Evolutionary conservation across 1,139 yeast genomes (phyloP), one percentile per base, ranked within the genome.

Genomic region (Yamadazyma aaseri): DNA sequence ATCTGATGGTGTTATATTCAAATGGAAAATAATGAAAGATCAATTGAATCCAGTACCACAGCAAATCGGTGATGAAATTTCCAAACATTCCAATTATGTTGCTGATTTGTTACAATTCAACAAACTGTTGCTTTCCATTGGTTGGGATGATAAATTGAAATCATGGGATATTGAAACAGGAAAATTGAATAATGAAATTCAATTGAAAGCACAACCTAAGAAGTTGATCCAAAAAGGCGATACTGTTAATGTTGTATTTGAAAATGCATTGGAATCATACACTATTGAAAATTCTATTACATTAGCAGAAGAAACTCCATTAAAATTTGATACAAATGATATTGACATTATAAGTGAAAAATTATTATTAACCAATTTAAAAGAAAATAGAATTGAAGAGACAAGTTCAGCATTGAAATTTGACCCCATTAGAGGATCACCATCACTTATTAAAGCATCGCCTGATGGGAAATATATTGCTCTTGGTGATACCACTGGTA

Each of bases 111-210:
- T 53, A 16, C 45, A 42, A 26, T 56, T 47, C 8, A 50, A 49
- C 15, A 53, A 53, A 2, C 40, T 45, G 2, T 44, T 79, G 9
- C 61, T 73, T 36, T 72, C 94, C 13, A 65, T 79, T 20, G 95
- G 90, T 1, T 90, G 97, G 97, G 98, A 92, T 56, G 95, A 87
- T 52, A 74, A 76, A n/a, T 50, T 89, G 32, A 76, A 74, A 50
- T 49, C 64, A 3, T 63, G 83, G 58, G 48, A 55, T 11, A 7
- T 25, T 8, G 57, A 55, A 24, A 55, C 53, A 27, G 56, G 53
- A 17, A 38, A 47, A 9, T 47, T 63, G n/a, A 51, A 55, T 8
- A 45, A 48, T 2, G 50, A 60, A 1, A 46, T 59, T 9, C 37
- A 42, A 9, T 64, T 86, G 33, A 58, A 65, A 1, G 64, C 67